Conservation (phyloP, 306 rosid species). For the Cicer cuneatum region DNA sequence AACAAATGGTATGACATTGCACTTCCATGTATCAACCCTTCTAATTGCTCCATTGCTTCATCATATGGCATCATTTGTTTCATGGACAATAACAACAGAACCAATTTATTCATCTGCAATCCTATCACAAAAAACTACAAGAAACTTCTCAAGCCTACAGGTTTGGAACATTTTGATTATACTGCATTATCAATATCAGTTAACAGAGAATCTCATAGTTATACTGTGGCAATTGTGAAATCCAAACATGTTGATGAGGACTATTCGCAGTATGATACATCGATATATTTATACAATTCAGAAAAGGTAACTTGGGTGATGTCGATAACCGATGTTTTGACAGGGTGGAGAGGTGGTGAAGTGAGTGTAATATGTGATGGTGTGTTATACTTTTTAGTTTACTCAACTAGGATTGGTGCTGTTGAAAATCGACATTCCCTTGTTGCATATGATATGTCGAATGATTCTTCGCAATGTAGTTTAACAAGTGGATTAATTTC, state of each 20-base stretch:
- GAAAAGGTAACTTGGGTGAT: slow-evolving; percentile 62
- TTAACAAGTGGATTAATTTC: slow-evolving; percentile 61
- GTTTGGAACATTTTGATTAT: slow-evolving; percentile 70
- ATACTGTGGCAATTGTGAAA: slow-evolving; percentile 68
- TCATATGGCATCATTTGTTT: slow-evolving; percentile 84
- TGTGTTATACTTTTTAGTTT: slow-evolving; percentile 76
- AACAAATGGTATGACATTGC: slow-evolving; percentile 83
- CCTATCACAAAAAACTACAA: slow-evolving; percentile 60
- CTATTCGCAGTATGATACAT: slow-evolving; percentile 76
- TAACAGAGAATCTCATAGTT: slow-evolving; percentile 60
- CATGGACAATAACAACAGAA: slow-evolving; percentile 71
- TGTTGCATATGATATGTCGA: slow-evolving; percentile 59
- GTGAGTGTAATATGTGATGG: slow-evolving; percentile 88
- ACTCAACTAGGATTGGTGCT: slow-evolving; percentile 67
- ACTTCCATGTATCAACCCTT: slow-evolving; percentile 68
- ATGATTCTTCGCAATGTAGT: slow-evolving; percentile 53
- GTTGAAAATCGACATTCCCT: slow-evolving; percentile 73
- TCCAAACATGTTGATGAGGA: slow-evolving; percentile 79
- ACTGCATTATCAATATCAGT: slow-evolving; percentile 80
- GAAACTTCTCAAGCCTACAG: slow-evolving; percentile 72
- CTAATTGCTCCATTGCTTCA: slow-evolving; percentile 68
- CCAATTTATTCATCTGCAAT: slow-evolving; percentile 75
- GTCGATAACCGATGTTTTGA: slow-evolving; percentile 64
- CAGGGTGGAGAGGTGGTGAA: slow-evolving; percentile 91
- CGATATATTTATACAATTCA: slow-evolving; percentile 70